Evolutionary conservation across 305 asterid genomes (phyloP), one percentile per base, ranked within the genome.

Genomic region (Solanum aculeatissimum): DNA sequence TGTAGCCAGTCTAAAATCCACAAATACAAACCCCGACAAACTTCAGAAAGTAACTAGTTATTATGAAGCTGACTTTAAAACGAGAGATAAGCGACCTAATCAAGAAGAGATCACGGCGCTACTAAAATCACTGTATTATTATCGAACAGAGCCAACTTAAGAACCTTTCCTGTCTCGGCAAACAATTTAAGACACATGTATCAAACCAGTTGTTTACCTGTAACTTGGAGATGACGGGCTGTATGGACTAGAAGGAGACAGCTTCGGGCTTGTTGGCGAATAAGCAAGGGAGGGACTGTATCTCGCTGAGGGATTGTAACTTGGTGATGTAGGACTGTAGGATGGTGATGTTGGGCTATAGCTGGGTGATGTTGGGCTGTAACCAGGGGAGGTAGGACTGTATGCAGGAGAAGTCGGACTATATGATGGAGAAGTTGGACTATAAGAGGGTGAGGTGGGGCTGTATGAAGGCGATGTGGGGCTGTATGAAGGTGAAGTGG

Each of bases 191-290:
- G 8, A 65, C 65, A 77, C 45, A 13, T 29, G 45, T 77, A 32
- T 51, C 65, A 77, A 51, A 77, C 12, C 57, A 54, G 35, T 83
- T 83, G 81, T 58, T 80, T 90, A 96, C 99, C 98, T 96, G 93
- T 95, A 96, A 84, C 94, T 95, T 80, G 99, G 99, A 69, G 99
- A 96, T 47, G 99, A 92, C n/a, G 99, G 97, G 87, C 97, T 94
- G 91, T 93, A 93, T 5, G 97, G 97, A 86, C 97, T 95, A 10
- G 98, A 89, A 58, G 98, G 97, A 19, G 96, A 86, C 87, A 96
- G 87, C 92, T 91, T 91, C 7, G 98, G 98, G 85, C 96, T 94
- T 51, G 98, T 93, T 19, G 99, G 99, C 4, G 99, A 96, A 88
- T 94, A 96, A 15, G 95, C 96, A 75, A 93, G 94, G 60, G 98